Evolutionary conservation across 352 stramenopile species (phyloP).

Genomic region (Phytopythium boreale): DNA sequence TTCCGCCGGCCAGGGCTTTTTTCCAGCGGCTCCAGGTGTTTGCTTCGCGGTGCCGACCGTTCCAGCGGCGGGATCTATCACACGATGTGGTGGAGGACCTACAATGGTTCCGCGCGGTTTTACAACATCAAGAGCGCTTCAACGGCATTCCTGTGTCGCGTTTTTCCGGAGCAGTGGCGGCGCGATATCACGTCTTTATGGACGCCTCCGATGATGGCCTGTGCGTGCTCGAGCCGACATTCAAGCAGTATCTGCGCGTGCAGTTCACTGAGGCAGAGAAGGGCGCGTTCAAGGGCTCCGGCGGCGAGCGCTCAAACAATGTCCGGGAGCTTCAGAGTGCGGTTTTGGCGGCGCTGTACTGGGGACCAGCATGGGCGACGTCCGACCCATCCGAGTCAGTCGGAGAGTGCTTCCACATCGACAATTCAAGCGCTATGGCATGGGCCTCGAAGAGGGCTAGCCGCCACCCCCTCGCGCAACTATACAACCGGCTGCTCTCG

Average conservation of each 20-base stretch:
- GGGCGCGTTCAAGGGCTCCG: too few relatives aligned
- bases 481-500: not conserved
- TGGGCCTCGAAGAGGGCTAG: not conserved
- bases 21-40: too few relatives aligned
- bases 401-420: conserved; percentile 9
- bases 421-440: conserved; percentile 8
- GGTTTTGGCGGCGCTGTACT: not conserved
- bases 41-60: too few relatives aligned
- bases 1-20: too few relatives aligned
- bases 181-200: not conserved
- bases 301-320: not conserved
- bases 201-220: not conserved
- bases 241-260: not conserved
- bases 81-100: too few relatives aligned
- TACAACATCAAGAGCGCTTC: too few relatives aligned
- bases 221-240: not conserved
- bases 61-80: too few relatives aligned
- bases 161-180: too few relatives aligned
- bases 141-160: too few relatives aligned
- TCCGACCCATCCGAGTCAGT: too few relatives aligned
- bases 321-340: not conserved
- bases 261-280: conserved; percentile 1
- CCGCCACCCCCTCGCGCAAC: not conserved
- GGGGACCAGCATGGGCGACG: not conserved
- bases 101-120: too few relatives aligned